Percentiles rank a stretch among this genome's conserved stretches.
phyloP scores from a whole-genome alignment of 331 rosid species.

The Erythrophleum ivorense region DNA sequence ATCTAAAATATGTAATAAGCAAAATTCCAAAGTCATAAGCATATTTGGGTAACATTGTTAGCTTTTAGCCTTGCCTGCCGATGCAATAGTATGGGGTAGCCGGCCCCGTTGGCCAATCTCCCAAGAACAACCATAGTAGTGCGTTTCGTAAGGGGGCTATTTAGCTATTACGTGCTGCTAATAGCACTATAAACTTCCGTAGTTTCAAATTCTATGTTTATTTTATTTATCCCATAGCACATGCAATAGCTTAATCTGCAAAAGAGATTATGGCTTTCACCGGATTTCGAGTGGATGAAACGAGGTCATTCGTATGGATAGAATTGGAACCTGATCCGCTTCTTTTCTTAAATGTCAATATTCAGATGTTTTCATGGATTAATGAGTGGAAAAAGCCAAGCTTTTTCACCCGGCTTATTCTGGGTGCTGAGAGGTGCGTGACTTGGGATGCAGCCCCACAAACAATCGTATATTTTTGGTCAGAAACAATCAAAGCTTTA shows the following conservation, averaged over 20 bases:
- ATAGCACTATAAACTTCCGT: background rate
- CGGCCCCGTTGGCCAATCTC: no score
- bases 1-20: constrained; percentile 26
- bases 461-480: no score
- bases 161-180: background rate
- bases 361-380: constrained; percentile 19
- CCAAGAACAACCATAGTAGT: background rate
- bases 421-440: background rate
- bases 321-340: background rate
- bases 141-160: background rate
- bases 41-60: background rate
- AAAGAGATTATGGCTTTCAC: background rate
- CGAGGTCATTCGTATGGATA: background rate
- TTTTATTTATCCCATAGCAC: background rate
- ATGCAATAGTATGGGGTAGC: background rate
- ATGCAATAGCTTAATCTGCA: constrained; percentile 29
- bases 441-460: background rate
- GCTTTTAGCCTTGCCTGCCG: constrained; percentile 13
- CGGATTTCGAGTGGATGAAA: background rate
- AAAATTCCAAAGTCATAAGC: background rate
- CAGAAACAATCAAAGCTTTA: background rate
- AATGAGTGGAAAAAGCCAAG: background rate
- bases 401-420: background rate
- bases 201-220: no score
- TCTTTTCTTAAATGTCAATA: background rate